Conservation (phyloP, 768 basidiomycete genomes). For the Mycena galericulata region DNA sequence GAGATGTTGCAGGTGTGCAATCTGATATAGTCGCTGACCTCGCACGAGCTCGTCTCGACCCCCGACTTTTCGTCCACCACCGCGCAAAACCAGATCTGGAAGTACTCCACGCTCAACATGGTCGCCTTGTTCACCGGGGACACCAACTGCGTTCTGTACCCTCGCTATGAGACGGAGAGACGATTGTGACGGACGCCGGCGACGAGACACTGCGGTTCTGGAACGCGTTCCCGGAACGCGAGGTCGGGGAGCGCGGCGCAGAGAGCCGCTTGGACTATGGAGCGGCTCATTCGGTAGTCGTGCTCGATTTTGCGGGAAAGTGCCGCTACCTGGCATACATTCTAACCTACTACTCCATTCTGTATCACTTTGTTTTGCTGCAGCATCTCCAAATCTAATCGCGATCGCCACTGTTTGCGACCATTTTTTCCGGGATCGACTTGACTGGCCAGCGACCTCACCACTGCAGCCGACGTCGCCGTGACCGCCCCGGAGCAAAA, state of each 20-base stretch:
- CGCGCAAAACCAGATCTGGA: conserved; percentile 97
- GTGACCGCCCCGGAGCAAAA: conserved; percentile 14
- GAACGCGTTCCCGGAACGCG: conserved; percentile 91
- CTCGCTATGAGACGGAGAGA: conserved; percentile 99
- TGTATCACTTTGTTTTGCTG: conserved; percentile 27
- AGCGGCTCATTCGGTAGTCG: conserved; percentile 62
- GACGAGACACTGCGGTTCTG: no score
- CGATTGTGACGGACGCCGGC: conserved; percentile 97
- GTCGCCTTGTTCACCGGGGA: conserved; percentile 96
- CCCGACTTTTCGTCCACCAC: conserved; percentile 96
- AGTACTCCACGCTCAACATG: no score
- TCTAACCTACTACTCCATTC: conserved; percentile 8
- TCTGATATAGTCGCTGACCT: conserved; percentile 94
- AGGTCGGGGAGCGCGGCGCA: conserved; percentile 52
- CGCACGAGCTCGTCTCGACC: conserved; percentile 97
- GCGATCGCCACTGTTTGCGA: conserved; percentile 9
- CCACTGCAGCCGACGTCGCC: conserved; percentile 16
- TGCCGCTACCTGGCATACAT: conserved; percentile 24
- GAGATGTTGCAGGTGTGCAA: conserved; percentile 87
- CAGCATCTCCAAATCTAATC: neutral
- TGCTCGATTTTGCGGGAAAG: conserved; percentile 22
- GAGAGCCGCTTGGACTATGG: conserved; percentile 65
- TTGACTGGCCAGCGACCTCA: conserved; percentile 26
- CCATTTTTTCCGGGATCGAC: conserved; percentile 11
- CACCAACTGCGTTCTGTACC: conserved; percentile 93